These are phyloP conservation scores for Eimeria necatrix DNA, from an alignment of 169 alveolate species.

Conservation along the genomic window DNA sequence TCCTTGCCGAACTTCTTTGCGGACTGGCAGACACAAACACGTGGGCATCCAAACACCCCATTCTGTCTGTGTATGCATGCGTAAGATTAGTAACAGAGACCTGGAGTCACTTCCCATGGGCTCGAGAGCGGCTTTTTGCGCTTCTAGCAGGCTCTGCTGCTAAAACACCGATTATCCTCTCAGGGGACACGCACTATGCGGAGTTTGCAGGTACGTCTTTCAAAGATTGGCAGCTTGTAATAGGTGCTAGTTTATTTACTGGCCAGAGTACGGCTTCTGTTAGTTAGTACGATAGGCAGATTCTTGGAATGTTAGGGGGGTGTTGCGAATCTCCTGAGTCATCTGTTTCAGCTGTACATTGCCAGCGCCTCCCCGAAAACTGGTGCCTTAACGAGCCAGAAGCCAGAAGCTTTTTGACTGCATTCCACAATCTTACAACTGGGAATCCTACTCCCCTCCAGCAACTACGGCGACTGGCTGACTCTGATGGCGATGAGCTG, in stretches of 20 bases:
- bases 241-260: neutral
- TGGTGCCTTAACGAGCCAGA: constrained; percentile 72
- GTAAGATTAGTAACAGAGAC: constrained; percentile 75
- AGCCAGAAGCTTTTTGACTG: constrained; percentile 47
- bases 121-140: constrained; percentile 69
- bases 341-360: constrained; percentile 52
- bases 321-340: neutral
- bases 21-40: too few species aligned
- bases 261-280: neutral
- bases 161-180: constrained; percentile 68
- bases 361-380: constrained; percentile 65
- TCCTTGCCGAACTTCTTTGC: neutral
- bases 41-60: too few species aligned
- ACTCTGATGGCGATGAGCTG: constrained; percentile 25
- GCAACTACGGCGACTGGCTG: constrained; percentile 64
- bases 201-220: constrained; percentile 71
- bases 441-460: constrained; percentile 50
- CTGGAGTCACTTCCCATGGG: constrained; percentile 75
- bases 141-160: constrained; percentile 74
- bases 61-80: neutral
- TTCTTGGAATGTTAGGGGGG: neutral
- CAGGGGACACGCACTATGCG: constrained; percentile 79
- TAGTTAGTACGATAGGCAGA: neutral
- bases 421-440: constrained; percentile 29
- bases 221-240: neutral